Evolutionary conservation across 495 filamentous ascomycete species (phyloP).

Genomic region (Aspergillus homomorphus): DNA sequence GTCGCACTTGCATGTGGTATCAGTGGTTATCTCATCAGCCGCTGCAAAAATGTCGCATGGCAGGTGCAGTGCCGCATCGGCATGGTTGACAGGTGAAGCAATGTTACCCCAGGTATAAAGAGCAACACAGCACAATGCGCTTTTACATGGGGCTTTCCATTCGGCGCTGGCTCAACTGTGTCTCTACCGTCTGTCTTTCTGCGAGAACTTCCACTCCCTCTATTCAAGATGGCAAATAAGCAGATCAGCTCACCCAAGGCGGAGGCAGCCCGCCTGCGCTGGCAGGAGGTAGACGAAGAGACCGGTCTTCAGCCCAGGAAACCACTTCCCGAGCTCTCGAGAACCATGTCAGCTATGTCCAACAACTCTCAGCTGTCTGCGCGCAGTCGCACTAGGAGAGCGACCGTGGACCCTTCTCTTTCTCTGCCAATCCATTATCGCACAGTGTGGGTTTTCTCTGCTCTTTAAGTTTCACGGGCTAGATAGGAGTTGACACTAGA

Average conservation of each 20-base stretch:
- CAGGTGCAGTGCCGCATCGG: background rate
- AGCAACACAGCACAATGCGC: background rate
- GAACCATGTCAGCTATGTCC: background rate
- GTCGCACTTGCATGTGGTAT: background rate
- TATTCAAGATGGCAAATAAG: constrained; percentile 15
- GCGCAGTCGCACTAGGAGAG: constrained; percentile 4
- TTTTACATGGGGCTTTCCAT: background rate
- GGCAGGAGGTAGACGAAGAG: constrained; percentile 9
- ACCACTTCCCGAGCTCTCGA: background rate
- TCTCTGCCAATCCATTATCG: constrained; percentile 14
- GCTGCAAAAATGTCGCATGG: constrained; percentile 1
- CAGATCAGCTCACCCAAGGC: background rate
- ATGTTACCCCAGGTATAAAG: constrained; percentile 1
- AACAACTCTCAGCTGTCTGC: constrained; percentile 4
- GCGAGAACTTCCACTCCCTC: background rate
- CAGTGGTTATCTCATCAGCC: background rate
- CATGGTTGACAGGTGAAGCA: background rate
- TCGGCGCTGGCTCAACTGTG: background rate
- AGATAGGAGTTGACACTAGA: background rate
- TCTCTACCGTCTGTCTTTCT: background rate
- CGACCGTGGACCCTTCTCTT: constrained; percentile 10
- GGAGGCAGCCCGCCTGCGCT: constrained; percentile 7
- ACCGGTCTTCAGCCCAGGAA: constrained; percentile 4
- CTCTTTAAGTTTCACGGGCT: background rate
- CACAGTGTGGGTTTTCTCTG: constrained; percentile 3